Base-by-base conservation (phyloP, 495 filamentous ascomycete genomes). In the Neurospora hispaniola region DNA sequence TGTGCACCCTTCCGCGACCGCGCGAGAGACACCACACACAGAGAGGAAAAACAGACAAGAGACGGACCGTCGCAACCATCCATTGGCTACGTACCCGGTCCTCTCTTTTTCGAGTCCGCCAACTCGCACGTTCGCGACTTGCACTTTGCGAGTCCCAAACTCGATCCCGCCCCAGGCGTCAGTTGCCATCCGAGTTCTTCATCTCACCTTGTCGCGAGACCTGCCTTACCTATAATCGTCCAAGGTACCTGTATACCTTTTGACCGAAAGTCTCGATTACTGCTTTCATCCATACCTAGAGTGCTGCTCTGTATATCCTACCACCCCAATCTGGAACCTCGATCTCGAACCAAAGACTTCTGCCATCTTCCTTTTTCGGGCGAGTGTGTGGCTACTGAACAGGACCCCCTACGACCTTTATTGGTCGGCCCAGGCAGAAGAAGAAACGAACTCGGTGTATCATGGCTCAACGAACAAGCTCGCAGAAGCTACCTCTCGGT, bases 401-500 rank as follows among this genome's bases (percentile, higher is more conserved):
- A 59, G 16, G 70, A 71, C 14, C 31, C 70, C 43, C 18, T 68
- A 16, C 35, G 31, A 59, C 27, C 14, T 66, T 31, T 11, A 20
- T 31, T 14, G 14, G 70, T 31, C 44, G 18, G 7, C 54, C 70
- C 14, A 71, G 16, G 12, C 10, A 42, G 39, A 31, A 59, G 35
- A 38, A 73, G 27, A 66, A 66, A 27, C 23, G 27, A 66, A 66
- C 12, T 62, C 14, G 12, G 23, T 35, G 27, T 38, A 73, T n/a
- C 40, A 80, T 81, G 76, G 81, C 84, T 59, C 79, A 79, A 62
- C 78, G 83, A 48, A 78, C 81, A 48, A 74, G 75, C 69, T 81
- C 81, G 66, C 85, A 86, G 76, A 87, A 86, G 75, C 77, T 86
- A 59, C 85, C 86, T 44, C 78, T 81, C 7, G 84, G 81, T 18